Percentiles rank a stretch among this genome's conserved stretches.
Conservation (phyloP, 352 stramenopile species). For the Thalassiosira delicatula region DNA sequence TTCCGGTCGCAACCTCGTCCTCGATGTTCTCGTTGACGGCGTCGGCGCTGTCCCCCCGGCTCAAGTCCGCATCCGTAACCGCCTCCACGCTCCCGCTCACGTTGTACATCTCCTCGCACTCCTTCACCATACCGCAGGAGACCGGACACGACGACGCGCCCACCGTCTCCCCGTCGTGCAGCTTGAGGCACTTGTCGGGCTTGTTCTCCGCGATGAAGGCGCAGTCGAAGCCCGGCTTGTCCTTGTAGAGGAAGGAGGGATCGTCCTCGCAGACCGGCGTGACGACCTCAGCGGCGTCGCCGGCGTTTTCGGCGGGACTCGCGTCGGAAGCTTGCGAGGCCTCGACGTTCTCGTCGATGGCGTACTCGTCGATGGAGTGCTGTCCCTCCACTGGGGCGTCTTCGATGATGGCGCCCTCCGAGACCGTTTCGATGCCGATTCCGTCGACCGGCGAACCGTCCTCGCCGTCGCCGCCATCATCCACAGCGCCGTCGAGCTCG, state of each 20-base stretch:
- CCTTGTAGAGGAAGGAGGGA: conserved; percentile 44
- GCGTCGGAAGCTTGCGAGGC: not conserved
- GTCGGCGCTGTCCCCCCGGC: too few species aligned
- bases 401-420: too few species aligned
- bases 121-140: conserved; percentile 22
- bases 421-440: too few species aligned
- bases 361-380: too few species aligned
- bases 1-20: too few species aligned
- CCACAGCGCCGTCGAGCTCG: too few species aligned
- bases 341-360: conserved; percentile 6
- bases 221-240: conserved; percentile 17
- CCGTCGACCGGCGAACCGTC: too few species aligned
- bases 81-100: not conserved
- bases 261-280: conserved; percentile 26
- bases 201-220: conserved; percentile 37
- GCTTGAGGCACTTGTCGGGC: conserved; percentile 44
- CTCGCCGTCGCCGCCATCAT: too few species aligned
- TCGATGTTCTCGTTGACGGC: too few species aligned
- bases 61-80: too few species aligned
- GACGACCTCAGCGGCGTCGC: not conserved
- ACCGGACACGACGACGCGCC: conserved; percentile 17
- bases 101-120: conserved; percentile 19
- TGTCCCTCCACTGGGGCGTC: too few species aligned
- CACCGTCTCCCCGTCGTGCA: conserved; percentile 24
- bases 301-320: not conserved